Base-by-base conservation (phyloP, 305 asterid genomes). In the Fraxinus floribunda region DNA sequence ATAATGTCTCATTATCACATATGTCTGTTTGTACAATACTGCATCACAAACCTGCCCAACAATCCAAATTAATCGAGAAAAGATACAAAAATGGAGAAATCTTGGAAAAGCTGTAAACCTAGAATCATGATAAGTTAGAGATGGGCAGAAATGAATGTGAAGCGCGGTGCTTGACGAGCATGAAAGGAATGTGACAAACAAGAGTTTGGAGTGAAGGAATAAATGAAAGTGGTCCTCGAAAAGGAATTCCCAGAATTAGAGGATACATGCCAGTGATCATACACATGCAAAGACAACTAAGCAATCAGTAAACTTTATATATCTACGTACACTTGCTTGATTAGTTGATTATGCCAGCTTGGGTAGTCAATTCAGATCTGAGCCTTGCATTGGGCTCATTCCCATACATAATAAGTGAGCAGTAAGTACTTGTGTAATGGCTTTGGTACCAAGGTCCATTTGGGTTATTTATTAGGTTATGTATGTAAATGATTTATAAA, bases 141-240 rank as follows among this genome's bases (percentile, higher is more conserved):
- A 60, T 7, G 41, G 30, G 26, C 8, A 16, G 29, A 36, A 5
- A 78, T 39, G 57, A 78, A 62, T 35, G 81, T 36, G 5, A 6
- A 32, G 44, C n/a, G 26, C 24, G 77, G 35, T 35, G 75, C 35
- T 18, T 24, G 75, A 60, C 55, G 7, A 62, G 64, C 80, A 81
- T 36, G 70, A 26, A 76, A 81, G 68, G 76, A 81, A 75, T 39
- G 79, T 57, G 84, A 81, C 76, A 39, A 36, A 81, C 76, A 39
- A 36, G 82, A 24, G 32, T 66, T 46, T 39, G 41, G 41, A 79
- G 29, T 41, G 66, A 41, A 79, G n/a, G 34, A 68, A 41, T 79
- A 39, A 24, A 68, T 79, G 68, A 16, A 41, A 39, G 70, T 68
- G 82, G 82, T 79, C 82, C 82, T 64, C 8, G 13, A 77, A 18